Evolutionary conservation across 192 early-diverging fungal species (phyloP).

Genomic region (Oehlia diaphana): DNA sequence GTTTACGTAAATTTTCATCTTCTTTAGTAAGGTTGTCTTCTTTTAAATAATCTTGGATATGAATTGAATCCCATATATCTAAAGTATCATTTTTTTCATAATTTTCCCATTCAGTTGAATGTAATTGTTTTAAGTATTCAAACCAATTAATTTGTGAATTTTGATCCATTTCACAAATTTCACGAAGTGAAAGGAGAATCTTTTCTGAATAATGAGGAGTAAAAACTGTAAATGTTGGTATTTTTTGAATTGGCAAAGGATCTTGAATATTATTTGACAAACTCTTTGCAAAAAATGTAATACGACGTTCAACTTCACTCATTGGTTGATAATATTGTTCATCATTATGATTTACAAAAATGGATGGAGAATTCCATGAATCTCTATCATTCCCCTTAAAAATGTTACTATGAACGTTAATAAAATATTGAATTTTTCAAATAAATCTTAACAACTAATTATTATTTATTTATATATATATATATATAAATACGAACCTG

Average conservation of each 20-base stretch:
- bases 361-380: conserved; percentile 68
- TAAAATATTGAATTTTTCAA: background rate
- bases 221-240: conserved; percentile 84
- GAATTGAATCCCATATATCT: too few species aligned
- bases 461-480: too few species aligned
- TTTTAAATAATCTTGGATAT: too few species aligned
- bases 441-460: too few species aligned
- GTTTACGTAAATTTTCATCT: conserved; percentile 59
- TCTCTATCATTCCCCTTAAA: conserved; percentile 55
- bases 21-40: too few species aligned
- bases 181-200: conserved; percentile 76
- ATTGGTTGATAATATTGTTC: conserved; percentile 69
- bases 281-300: conserved; percentile 85
- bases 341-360: conserved; percentile 79
- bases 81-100: conserved; percentile 46
- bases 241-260: conserved; percentile 76
- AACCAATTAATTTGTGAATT: conserved; percentile 78
- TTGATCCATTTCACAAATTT: conserved; percentile 81
- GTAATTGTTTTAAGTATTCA: conserved; percentile 79
- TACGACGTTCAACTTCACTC: conserved; percentile 80
- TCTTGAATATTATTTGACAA: conserved; percentile 78
- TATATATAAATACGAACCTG: conserved; percentile 49
- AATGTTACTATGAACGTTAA: conserved; percentile 64
- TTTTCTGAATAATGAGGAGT: conserved; percentile 87
- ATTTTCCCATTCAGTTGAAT: conserved; percentile 86